Evolutionary conservation across 2,329 filamentous ascomycete genomes (phyloP).

Genomic region (Colletotrichum higginsianum): DNA sequence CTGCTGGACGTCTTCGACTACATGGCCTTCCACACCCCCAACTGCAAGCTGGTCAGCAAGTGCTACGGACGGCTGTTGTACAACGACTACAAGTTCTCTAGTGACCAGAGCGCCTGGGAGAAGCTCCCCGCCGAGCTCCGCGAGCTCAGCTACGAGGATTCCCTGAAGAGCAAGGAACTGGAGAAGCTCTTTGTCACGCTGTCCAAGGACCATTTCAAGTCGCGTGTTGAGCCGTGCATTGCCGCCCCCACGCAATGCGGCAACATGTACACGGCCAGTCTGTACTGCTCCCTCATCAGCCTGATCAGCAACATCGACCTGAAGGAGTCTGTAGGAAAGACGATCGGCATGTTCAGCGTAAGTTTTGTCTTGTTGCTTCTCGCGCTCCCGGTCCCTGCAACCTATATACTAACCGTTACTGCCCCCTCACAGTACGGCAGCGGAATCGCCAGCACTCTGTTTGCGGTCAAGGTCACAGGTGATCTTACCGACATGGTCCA

Average conservation of each 20-base stretch:
- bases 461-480: constrained; percentile 27
- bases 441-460: constrained; percentile 29
- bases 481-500: constrained; percentile 23
- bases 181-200: no score
- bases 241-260: constrained; percentile 37
- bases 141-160: no score
- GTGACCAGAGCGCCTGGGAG: no score
- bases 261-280: constrained; percentile 70
- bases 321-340: constrained; percentile 17
- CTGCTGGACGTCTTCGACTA: no score
- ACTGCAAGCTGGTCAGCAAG: constrained; percentile 89
- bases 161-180: no score
- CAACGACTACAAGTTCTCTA: constrained; percentile 75
- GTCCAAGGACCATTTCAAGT: no score
- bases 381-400: rapidly evolving
- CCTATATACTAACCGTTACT: neutral
- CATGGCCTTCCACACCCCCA: constrained; percentile 80
- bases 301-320: constrained; percentile 65
- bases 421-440: constrained; percentile 1
- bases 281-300: constrained; percentile 69
- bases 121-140: no score
- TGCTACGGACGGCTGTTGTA: constrained; percentile 89
- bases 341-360: constrained; percentile 33
- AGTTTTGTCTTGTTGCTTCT: neutral
- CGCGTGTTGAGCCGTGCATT: no score